phyloP scores from a whole-genome alignment of 2,329 filamentous ascomycete genomes.

The Talaromyces atroroseus region DNA sequence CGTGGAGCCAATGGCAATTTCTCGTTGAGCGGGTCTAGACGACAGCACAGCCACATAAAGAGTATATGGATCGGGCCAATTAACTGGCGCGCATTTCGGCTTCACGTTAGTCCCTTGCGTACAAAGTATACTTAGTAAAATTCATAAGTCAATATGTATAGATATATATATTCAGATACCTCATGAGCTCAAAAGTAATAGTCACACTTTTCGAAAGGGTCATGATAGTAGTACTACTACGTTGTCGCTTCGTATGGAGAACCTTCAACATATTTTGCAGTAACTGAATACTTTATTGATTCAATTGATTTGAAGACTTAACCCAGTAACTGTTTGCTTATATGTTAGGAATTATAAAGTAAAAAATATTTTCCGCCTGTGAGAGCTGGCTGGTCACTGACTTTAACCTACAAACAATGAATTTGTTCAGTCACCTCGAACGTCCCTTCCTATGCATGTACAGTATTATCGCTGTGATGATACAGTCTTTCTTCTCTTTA shows the following conservation, averaged over 20 bases:
- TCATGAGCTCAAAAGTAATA: too few species aligned
- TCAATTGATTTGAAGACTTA: too few species aligned
- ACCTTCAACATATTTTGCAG: too few species aligned
- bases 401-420: background rate
- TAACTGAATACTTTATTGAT: too few species aligned
- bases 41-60: background rate
- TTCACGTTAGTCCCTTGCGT: too few species aligned
- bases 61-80: conserved; percentile 4
- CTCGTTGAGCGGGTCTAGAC: background rate
- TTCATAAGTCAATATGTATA: too few species aligned
- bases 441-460: background rate
- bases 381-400: background rate
- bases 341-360: too few species aligned
- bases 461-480: background rate
- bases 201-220: too few species aligned
- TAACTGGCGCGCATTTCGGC: background rate
- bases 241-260: background rate
- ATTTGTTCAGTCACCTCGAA: background rate
- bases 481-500: background rate
- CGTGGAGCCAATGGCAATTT: background rate
- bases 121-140: too few species aligned
- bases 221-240: too few species aligned
- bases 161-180: too few species aligned
- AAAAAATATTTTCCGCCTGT: background rate
- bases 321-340: too few species aligned